Evolutionary conservation across 192 early-diverging fungal species (phyloP).

Genomic region (Rhizophagus sp.): DNA sequence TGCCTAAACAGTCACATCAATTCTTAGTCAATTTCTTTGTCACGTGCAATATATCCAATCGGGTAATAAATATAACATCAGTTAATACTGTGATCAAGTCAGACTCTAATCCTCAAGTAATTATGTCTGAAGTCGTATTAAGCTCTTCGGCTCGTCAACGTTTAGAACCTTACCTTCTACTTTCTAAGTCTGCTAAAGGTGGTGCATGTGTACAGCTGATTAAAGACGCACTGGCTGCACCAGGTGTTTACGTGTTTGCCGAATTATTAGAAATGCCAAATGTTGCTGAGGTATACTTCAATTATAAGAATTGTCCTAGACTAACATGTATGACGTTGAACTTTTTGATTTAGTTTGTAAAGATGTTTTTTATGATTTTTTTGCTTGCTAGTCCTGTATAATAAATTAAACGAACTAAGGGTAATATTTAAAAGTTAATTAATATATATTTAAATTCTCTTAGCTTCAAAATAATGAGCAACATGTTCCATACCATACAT

Average conservation of each 20-base stretch:
- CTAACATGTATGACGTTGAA: neutral
- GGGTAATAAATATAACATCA: too few species aligned
- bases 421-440: neutral
- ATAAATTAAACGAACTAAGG: neutral
- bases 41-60: too few species aligned
- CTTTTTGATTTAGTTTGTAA: neutral
- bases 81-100: too few species aligned
- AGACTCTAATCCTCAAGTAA: too few species aligned
- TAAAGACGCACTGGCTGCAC: conserved; percentile 66
- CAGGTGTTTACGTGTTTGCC: conserved; percentile 77
- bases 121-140: conserved; percentile 14
- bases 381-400: neutral
- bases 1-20: too few species aligned
- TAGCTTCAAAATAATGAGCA: conserved; percentile 53
- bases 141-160: conserved; percentile 38
- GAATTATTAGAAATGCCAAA: conserved; percentile 73
- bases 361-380: neutral
- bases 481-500: conserved; percentile 47
- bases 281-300: conserved; percentile 59
- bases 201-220: conserved; percentile 71
- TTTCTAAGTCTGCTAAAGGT: conserved; percentile 80
- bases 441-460: conserved; percentile 11
- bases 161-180: conserved; percentile 69
- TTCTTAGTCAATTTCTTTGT: too few species aligned
- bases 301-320: neutral